phyloP scores from a whole-genome alignment of 1,139 yeast genomes.

The Yamadazyma atmosphaerica region DNA sequence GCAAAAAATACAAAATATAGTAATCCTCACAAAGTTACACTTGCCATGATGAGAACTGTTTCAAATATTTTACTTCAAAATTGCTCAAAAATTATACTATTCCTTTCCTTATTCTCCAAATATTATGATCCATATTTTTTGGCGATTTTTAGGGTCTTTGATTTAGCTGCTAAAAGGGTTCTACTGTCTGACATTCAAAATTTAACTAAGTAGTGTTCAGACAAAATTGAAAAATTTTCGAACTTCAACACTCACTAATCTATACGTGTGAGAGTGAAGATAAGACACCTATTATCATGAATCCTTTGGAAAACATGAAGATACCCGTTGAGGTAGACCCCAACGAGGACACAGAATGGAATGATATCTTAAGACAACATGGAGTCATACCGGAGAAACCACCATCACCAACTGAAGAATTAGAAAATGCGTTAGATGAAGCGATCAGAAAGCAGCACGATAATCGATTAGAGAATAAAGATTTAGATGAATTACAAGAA shows the following conservation, averaged over 20 bases:
- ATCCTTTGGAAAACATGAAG: constrained; percentile 31
- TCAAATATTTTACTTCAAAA: not conserved
- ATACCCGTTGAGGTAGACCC: constrained; percentile 90
- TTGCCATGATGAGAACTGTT: too few species aligned
- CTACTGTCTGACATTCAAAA: too few species aligned
- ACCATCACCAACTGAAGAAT: constrained; percentile 81
- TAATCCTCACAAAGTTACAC: too few species aligned
- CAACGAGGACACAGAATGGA: constrained; percentile 97
- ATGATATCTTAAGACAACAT: constrained; percentile 84
- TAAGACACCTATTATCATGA: constrained; percentile 9
- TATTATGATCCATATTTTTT: not conserved
- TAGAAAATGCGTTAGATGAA: constrained; percentile 85
- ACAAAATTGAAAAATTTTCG: not conserved
- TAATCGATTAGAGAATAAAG: constrained; percentile 70
- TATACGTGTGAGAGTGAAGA: not conserved
- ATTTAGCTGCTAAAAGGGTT: too few species aligned
- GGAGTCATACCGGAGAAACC: constrained; percentile 93
- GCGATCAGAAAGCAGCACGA: constrained; percentile 77
- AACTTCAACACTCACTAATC: not conserved
- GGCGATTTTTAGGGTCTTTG: not conserved
- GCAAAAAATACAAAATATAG: not conserved
- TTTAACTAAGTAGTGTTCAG: not conserved
- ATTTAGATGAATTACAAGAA: constrained; percentile 77
- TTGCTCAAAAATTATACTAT: not conserved
- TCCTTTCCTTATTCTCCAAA: not conserved